Conservation (phyloP, 768 basidiomycete species). For the Tulasnella sp. region DNA sequence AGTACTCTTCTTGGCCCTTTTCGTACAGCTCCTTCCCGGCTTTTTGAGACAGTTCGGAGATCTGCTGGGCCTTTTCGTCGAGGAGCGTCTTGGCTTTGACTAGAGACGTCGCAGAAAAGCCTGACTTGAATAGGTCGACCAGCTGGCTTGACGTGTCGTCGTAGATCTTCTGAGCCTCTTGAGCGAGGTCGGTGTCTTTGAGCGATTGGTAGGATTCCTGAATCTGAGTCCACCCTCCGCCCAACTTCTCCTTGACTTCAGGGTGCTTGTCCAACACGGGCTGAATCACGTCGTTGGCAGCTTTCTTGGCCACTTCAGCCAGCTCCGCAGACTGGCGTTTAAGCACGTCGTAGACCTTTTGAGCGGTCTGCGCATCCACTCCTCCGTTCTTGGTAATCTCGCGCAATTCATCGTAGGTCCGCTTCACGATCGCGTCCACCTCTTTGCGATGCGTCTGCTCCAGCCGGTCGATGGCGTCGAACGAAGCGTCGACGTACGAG, state of each 20-base stretch:
- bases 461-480: slow-evolving; percentile 38
- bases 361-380: slow-evolving; percentile 28
- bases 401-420: slow-evolving; percentile 35
- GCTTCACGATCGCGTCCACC: slow-evolving; percentile 33
- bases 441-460: slow-evolving; percentile 37
- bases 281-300: slow-evolving; percentile 27
- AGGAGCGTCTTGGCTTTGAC: slow-evolving; percentile 27
- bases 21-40: slow-evolving; percentile 29
- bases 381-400: slow-evolving; percentile 26
- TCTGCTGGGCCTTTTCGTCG: slow-evolving; percentile 27
- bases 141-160: slow-evolving; percentile 26
- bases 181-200: slow-evolving; percentile 23
- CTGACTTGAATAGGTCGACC: slow-evolving; percentile 28
- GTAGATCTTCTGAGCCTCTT: slow-evolving; percentile 31
- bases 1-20: slow-evolving; percentile 26
- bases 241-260: slow-evolving; percentile 30
- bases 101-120: slow-evolving; percentile 27
- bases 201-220: slow-evolving; percentile 25
- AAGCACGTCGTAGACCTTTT: slow-evolving; percentile 29
- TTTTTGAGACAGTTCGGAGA: slow-evolving; percentile 26
- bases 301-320: slow-evolving; percentile 30
- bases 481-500: slow-evolving; percentile 36
- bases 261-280: slow-evolving; percentile 30
- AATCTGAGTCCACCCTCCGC: slow-evolving; percentile 30
- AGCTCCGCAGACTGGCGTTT: slow-evolving; percentile 27